Conservation (phyloP, 164 flowering plant genomes). For the Vitis labrusca region DNA sequence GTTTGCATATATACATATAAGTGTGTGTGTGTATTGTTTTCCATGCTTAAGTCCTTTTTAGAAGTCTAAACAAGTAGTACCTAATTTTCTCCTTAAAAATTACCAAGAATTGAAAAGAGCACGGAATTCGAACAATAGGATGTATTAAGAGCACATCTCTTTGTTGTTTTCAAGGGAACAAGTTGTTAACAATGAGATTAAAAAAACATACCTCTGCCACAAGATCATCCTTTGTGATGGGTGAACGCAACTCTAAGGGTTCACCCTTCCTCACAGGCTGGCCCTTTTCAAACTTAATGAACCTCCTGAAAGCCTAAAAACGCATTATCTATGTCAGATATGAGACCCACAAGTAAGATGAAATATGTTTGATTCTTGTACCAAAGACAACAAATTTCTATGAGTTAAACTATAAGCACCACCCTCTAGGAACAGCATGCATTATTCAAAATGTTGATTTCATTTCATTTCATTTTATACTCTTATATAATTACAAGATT, state of each 20-base stretch:
- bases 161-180: not conserved
- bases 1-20: too few relatives aligned
- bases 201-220: conserved; percentile 70
- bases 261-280: conserved; percentile 84
- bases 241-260: conserved; percentile 55
- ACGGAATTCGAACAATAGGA: not conserved
- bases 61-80: too few relatives aligned
- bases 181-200: conserved; percentile 1
- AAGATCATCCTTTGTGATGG: conserved; percentile 82
- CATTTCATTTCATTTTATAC: too few relatives aligned
- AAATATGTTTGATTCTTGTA: not conserved
- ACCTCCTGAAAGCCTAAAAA: conserved; percentile 65
- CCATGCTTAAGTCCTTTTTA: too few relatives aligned
- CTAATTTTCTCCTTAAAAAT: too few relatives aligned
- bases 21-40: too few relatives aligned
- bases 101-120: not conserved
- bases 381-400: too few relatives aligned
- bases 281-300: conserved; percentile 44
- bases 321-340: not conserved
- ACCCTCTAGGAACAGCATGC: not conserved
- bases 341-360: not conserved
- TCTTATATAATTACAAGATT: too few relatives aligned
- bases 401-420: too few relatives aligned
- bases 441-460: too few relatives aligned
- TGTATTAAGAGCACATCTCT: not conserved